A percentile compares a stretch with the other conserved stretches of the same genome.
Evolutionary conservation across 192 early-diverging fungal species (phyloP).

Genomic region (Kappamyces sp.): DNA sequence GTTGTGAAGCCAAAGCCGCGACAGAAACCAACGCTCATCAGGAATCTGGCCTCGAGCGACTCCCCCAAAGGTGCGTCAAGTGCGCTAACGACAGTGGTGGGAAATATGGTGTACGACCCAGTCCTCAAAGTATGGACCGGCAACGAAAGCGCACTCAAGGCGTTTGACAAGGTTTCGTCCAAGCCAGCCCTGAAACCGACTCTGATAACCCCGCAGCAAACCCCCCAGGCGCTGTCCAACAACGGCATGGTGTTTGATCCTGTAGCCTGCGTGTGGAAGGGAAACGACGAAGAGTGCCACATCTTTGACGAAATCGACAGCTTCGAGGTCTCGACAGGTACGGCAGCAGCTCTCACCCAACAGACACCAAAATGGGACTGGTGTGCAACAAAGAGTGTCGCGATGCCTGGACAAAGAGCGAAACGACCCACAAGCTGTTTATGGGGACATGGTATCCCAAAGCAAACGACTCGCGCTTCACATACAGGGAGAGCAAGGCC

Average conservation of each 20-base stretch:
- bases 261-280: conserved; percentile 43
- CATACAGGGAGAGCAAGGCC: too few species aligned
- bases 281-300: conserved; percentile 44
- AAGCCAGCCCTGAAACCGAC: conserved; percentile 15
- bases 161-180: conserved; percentile 30
- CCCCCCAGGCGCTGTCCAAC: conserved; percentile 25
- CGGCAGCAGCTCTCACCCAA: neutral
- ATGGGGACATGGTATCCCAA: conserved; percentile 53
- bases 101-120: conserved; percentile 47
- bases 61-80: conserved; percentile 29
- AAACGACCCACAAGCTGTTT: conserved; percentile 46
- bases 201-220: conserved; percentile 29
- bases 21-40: conserved; percentile 39
- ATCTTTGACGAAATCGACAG: conserved; percentile 40
- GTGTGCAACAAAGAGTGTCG: conserved; percentile 8
- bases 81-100: conserved; percentile 25
- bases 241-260: conserved; percentile 47
- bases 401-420: conserved; percentile 26
- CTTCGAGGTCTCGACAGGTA: conserved; percentile 13
- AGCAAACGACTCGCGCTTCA: conserved; percentile 1
- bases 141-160: conserved; percentile 38
- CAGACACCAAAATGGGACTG: too few species aligned
- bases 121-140: conserved; percentile 44
- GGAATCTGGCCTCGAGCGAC: conserved; percentile 30
- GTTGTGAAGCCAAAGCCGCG: conserved; percentile 37